Base-by-base conservation (phyloP, 139 green algal species). In the Marvania coccoides region DNA sequence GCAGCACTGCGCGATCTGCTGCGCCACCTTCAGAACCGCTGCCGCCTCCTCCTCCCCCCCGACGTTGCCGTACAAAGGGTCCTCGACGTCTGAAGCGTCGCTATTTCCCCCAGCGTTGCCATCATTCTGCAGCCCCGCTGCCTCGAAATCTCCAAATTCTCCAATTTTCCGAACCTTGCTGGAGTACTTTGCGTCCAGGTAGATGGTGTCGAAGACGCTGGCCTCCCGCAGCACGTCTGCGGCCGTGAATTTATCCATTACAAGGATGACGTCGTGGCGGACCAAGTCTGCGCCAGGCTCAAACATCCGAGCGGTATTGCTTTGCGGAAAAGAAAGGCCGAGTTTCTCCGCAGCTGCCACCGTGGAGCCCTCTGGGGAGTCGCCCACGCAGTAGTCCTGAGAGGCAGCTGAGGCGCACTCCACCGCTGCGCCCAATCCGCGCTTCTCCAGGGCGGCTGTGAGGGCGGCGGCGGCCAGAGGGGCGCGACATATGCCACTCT, bases 191-290 rank as follows among this genome's bases (percentile, higher is more conserved):
- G 40, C 68, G 0, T 42, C 53, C 14, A 48, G 51, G 61, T 92
- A 75, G 28, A 93, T 85, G 13, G 87, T 86, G 67, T 93, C 87
- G 45, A 79, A 95, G 0, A 91, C 79, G 2, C 55, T 33, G 57
- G 89, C 87, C 81, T 95, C 87, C 28, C 91, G 70, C 63, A 95
- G 63, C 24, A 95, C 88, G 58, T 95, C 88, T 29, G 79, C 77
- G 2, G 88, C 87, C 29, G 81, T 90, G 71, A 85, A 95, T 55
- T 95, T 96, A 70, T 95, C 88, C 78, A 95, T 86, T 1, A 87
- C 82, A 54, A 95, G 53, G 13, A 93, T 47, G 66, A 95, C 33
- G 59, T 95, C 88, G 39, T 72, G 81, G 1, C 48, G 26, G 7
- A 89, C 84, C 14, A 93, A 88, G 61, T 95, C 87, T 7, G 34